Evolutionary conservation across 2,329 filamentous ascomycete genomes (phyloP).

Genomic region (Arachnopeziza araneosa): DNA sequence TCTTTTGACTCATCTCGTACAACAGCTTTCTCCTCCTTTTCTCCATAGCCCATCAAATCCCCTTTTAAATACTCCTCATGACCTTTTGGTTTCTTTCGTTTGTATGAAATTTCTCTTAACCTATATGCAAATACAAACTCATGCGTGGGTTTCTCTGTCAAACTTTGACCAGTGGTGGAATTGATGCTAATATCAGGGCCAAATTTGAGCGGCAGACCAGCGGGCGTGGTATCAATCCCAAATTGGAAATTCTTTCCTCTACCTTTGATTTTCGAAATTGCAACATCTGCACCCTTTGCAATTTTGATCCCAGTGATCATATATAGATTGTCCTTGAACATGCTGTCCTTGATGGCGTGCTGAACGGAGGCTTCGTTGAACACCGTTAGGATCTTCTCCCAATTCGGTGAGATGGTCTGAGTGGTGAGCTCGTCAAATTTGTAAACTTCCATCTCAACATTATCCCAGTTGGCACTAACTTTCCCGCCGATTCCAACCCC

Average conservation of each 20-base stretch:
- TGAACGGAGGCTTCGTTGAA: slow-evolving; percentile 6
- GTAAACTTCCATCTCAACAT: not conserved
- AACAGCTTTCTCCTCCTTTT: not conserved
- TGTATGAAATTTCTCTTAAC: slow-evolving; percentile 10
- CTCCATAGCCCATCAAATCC: not conserved
- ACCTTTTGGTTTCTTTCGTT: not conserved
- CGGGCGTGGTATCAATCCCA: slow-evolving; percentile 5
- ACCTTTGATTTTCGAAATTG: slow-evolving; percentile 1
- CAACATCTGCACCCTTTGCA: slow-evolving; percentile 9
- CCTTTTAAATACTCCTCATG: not conserved
- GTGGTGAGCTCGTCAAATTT: slow-evolving; percentile 9
- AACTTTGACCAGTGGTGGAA: not conserved
- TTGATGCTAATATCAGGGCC: slow-evolving; percentile 5
- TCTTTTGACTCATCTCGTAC: not conserved
- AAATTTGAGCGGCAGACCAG: slow-evolving; percentile 8
- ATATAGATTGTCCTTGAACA: slow-evolving; percentile 8
- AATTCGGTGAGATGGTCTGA: slow-evolving; percentile 1
- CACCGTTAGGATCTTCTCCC: not conserved
- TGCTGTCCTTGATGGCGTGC: slow-evolving; percentile 3
- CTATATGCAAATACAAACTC: slow-evolving; percentile 16
- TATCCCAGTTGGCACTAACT: slow-evolving; percentile 5
- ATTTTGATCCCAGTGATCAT: slow-evolving; percentile 15
- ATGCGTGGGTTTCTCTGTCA: slow-evolving; percentile 2
- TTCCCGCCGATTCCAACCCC: slow-evolving; percentile 4
- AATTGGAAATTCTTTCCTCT: slow-evolving; percentile 10